These are phyloP conservation scores for Hygrocybe punicea DNA, from an alignment of 768 basidiomycete species.

Conservation along the genomic window DNA sequence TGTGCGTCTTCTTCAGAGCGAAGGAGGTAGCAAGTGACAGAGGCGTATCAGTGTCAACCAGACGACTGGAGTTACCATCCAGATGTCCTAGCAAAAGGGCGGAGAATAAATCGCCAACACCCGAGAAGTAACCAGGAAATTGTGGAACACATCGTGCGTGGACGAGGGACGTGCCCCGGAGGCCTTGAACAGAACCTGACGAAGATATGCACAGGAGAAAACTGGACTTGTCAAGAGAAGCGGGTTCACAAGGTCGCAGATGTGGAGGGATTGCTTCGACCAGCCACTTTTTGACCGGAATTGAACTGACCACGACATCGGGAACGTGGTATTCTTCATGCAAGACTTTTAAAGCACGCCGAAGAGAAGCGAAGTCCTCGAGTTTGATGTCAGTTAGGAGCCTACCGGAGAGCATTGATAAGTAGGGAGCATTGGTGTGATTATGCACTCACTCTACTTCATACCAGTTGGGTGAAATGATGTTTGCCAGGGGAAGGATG, in stretches of 20 bases:
- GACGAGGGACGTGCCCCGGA: conserved; percentile 40
- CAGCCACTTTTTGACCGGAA: conserved; percentile 68
- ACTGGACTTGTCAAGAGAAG: conserved; percentile 30
- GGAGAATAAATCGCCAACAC: conserved; percentile 96
- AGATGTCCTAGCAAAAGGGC: conserved; percentile 86
- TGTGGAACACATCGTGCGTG: conserved; percentile 72
- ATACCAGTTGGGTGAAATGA: conserved; percentile 98
- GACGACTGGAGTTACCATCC: too few species aligned
- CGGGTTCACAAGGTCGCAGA: conserved; percentile 35
- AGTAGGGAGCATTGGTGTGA: background rate
- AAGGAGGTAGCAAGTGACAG: conserved; percentile 62
- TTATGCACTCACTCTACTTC: conserved; percentile 77
- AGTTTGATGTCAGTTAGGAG: conserved; percentile 72
- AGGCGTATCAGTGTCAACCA: conserved; percentile 3
- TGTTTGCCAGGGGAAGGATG: conserved; percentile 77
- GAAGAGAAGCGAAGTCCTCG: conserved; percentile 62
- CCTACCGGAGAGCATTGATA: conserved; percentile 39
- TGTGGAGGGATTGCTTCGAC: conserved; percentile 47
- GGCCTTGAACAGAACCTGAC: conserved; percentile 30
- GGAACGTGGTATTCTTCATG: conserved; percentile 76
- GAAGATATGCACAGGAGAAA: conserved; percentile 84
- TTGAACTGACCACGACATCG: conserved; percentile 89
- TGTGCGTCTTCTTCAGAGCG: conserved; percentile 71
- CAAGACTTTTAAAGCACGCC: conserved; percentile 62
- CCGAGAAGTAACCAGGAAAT: conserved; percentile 89